phyloP scores from a whole-genome alignment of 192 early-diverging fungal genomes.

The Mortierella hygrophila region DNA sequence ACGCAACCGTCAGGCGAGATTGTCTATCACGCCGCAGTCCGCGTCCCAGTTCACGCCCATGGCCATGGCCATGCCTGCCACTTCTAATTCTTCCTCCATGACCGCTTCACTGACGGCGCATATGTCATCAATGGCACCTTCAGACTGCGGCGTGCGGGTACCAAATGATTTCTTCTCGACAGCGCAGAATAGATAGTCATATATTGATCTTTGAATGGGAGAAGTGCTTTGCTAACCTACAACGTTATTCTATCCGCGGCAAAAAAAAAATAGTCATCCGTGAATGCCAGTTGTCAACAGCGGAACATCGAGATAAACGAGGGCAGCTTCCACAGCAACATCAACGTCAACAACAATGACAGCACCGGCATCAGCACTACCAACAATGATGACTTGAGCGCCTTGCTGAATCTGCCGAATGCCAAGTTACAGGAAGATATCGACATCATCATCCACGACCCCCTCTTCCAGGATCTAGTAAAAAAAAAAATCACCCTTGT shows the following conservation, averaged over 20 bases:
- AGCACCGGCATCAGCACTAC: background rate
- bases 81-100: background rate
- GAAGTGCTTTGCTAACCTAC: no score
- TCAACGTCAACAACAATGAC: background rate
- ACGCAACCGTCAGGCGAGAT: background rate
- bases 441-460: constrained; percentile 16
- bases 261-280: no score
- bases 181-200: no score
- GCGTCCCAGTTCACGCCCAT: background rate
- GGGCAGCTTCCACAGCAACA: background rate
- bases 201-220: no score
- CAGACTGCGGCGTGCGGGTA: no score
- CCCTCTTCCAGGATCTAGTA: constrained; percentile 9
- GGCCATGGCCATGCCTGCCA: background rate
- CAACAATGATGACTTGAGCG: background rate
- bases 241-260: no score
- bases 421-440: constrained; percentile 9
- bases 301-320: background rate
- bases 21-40: background rate
- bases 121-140: no score
- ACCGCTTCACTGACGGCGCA: background rate
- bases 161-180: no score
- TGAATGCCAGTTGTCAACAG: no score
- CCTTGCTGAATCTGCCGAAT: background rate
- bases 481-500: background rate